Base-by-base conservation (phyloP, 2,329 filamentous ascomycete species). In the Scytalidium sp. region DNA sequence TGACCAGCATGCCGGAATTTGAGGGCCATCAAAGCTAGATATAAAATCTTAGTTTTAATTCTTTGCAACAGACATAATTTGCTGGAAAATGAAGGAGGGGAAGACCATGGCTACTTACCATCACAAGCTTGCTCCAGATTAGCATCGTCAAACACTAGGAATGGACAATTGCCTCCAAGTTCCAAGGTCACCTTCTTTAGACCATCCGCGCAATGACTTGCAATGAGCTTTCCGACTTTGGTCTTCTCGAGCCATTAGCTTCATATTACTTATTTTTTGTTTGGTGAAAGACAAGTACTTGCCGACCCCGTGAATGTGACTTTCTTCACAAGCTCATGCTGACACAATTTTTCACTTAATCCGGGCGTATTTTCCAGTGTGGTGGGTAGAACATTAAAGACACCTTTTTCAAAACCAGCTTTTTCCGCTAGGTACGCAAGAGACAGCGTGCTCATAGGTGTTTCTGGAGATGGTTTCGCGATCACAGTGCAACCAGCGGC, bases 401-500 rank as follows among this genome's bases (percentile, higher is more conserved):
- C 78, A 2, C 80, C 81, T 11, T 75, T 71, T 0, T 77, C 74
- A 51, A 84, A 77, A 0, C 77, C 77, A 1, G 77, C 77, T 40
- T 72, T 65, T 44, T 69, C 64, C 9, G 78, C 78, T 21, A 83
- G 63, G 61, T 71, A 61, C 3, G 69, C 79, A 15, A 83, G 62
- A 1, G 72, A 70, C 17, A 81, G 64, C 0, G 75, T 72, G 6
- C 75, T 75, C 40, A 83, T 68, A 0, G 79, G 79, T 0, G 79
- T 81, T 63, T 88, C 84, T 0, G 84, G 84, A 2, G 80, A 83
- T 2, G 85, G 82, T 67, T 88, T 88, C 17, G 79, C 72, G 7
- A 90, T 73, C 80, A 90, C 87, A 1, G 85, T 84, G 61, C 84
- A 87, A 1, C 84, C 84, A 2, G 84, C 84, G 1, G 84, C 84